A percentile compares a stretch with the other conserved stretches of the same genome.
phyloP scores from a whole-genome alignment of 805 yeast species.

The Hanseniaspora hatyaiensis region DNA sequence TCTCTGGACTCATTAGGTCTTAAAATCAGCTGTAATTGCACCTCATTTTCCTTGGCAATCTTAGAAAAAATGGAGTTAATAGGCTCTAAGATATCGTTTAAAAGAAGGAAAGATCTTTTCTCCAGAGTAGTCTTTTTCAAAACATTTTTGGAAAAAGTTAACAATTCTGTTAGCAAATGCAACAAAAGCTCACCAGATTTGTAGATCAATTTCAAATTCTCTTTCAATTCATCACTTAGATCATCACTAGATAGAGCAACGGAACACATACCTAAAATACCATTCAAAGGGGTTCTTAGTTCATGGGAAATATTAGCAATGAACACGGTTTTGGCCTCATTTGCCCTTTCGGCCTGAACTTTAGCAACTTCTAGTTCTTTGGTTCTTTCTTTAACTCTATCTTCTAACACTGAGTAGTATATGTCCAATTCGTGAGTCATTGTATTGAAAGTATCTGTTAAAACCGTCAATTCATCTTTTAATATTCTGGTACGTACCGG shows the following conservation, averaged over 20 bases:
- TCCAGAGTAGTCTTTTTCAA: conserved; percentile 73
- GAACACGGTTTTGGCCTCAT: conserved; percentile 90
- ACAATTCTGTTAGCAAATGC: conserved; percentile 78
- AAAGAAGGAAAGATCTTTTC: conserved; percentile 62
- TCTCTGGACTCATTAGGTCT: conserved; percentile 50
- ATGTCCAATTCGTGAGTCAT: conserved; percentile 81
- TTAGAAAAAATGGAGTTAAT: conserved; percentile 75
- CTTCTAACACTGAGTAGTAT: conserved; percentile 78
- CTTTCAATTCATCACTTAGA: conserved; percentile 55
- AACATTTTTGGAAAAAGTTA: conserved; percentile 84
- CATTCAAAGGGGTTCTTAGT: conserved; percentile 87
- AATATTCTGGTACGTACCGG: conserved; percentile 43
- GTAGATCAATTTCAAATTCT: conserved; percentile 68
- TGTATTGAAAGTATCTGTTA: conserved; percentile 77
- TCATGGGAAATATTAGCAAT: conserved; percentile 91
- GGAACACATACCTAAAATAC: conserved; percentile 90
- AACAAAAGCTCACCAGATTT: conserved; percentile 82
- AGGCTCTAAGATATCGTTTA: conserved; percentile 71
- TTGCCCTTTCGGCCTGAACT: conserved; percentile 83
- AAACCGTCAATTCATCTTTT: conserved; percentile 75
- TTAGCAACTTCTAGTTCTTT: conserved; percentile 80
- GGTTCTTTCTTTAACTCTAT: conserved; percentile 75
- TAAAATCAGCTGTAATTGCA: conserved; percentile 49
- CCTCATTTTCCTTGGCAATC: conserved; percentile 65
- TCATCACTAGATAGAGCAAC: conserved; percentile 74